These are phyloP conservation scores for Begonia peltatifolia DNA, from an alignment of 306 rosid species.

Conservation along the genomic window DNA sequence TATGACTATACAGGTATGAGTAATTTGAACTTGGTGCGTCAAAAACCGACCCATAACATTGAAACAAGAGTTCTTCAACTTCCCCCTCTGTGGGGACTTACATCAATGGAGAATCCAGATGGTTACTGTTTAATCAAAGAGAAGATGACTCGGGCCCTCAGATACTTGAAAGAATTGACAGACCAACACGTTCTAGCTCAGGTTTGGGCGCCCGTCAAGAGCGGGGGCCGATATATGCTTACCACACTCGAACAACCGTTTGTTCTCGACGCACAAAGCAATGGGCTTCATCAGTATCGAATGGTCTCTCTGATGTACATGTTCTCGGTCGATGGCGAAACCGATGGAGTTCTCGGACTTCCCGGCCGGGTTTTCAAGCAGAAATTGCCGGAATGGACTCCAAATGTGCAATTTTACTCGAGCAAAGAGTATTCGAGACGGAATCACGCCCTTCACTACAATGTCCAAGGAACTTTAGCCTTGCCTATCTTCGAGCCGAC, in stretches of 20 bases:
- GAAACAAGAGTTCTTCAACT: constrained; percentile 11
- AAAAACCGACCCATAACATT: constrained; percentile 31
- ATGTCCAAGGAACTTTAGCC: constrained; percentile 81
- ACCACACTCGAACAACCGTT: constrained; percentile 91
- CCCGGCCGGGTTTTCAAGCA: constrained; percentile 82
- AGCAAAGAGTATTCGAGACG: constrained; percentile 59
- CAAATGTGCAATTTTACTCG: constrained; percentile 80
- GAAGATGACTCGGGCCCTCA: constrained; percentile 76
- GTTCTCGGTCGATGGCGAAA: constrained; percentile 58
- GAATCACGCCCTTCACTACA: constrained; percentile 55
- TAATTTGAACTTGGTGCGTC: constrained; percentile 23
- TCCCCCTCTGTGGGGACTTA: constrained; percentile 24
- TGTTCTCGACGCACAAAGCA: constrained; percentile 46
- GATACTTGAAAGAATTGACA: constrained; percentile 51
- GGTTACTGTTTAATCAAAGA: constrained; percentile 50
- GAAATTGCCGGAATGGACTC: constrained; percentile 83
- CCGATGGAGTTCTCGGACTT: constrained; percentile 46
- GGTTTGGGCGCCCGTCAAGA: constrained; percentile 79
- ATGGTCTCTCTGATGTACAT: constrained; percentile 40
- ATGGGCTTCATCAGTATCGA: constrained; percentile 70
- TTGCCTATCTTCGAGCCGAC: constrained; percentile 70
- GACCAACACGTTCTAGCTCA: constrained; percentile 72
- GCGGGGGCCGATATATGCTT: constrained; percentile 35
- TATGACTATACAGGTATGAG: constrained; percentile 23
- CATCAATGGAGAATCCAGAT: constrained; percentile 29